phyloP scores from a whole-genome alignment of 148 eudicot species.

The Rhododendron ovatum region DNA sequence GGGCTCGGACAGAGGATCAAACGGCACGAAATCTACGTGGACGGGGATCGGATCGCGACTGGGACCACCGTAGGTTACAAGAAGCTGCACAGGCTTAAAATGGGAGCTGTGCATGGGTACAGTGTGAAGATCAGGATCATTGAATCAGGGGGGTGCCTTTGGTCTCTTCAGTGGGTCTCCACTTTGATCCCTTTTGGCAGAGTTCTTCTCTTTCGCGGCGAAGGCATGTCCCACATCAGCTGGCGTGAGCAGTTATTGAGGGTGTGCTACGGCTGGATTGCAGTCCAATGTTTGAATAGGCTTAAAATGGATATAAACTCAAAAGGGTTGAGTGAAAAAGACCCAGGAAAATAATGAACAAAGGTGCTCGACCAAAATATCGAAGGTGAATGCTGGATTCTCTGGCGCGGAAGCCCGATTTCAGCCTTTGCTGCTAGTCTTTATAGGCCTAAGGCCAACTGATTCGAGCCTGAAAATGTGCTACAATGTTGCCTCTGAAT shows the following conservation, averaged over 20 bases:
- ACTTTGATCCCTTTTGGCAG: slow-evolving; percentile 76
- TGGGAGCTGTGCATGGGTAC: slow-evolving; percentile 34
- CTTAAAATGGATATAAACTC: too few relatives aligned
- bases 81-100: slow-evolving; percentile 69
- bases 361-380: too few relatives aligned
- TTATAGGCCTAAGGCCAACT: too few relatives aligned
- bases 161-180: slow-evolving; percentile 76
- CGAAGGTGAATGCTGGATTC: too few relatives aligned
- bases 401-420: too few relatives aligned
- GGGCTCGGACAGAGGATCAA: slow-evolving; percentile 79
- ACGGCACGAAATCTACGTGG: slow-evolving; percentile 55
- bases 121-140: slow-evolving; percentile 44
- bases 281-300: background rate
- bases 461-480: too few relatives aligned
- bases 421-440: too few relatives aligned
- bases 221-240: background rate
- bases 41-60: slow-evolving; percentile 37
- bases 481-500: too few relatives aligned
- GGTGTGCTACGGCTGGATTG: background rate
- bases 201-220: background rate
- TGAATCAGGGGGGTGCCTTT: slow-evolving; percentile 58
- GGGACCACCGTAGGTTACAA: slow-evolving; percentile 82
- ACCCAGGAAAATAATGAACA: too few relatives aligned
- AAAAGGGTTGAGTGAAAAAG: too few relatives aligned
- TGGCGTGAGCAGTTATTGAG: background rate